phyloP scores from a whole-genome alignment of 805 yeast species.

The Torulaspora microellipsoides region DNA sequence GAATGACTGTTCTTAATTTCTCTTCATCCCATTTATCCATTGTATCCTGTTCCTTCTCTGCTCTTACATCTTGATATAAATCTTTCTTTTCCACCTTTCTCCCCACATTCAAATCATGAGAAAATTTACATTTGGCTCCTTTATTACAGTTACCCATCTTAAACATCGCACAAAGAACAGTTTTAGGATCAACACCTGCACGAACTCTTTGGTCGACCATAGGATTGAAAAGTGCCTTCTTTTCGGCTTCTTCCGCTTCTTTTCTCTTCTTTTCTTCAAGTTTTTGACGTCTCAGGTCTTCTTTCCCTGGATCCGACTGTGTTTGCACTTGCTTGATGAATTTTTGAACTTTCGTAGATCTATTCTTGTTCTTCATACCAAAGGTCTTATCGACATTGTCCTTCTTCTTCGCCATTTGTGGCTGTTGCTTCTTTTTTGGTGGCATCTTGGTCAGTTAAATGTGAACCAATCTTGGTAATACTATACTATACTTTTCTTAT shows the following conservation, averaged over 20 bases:
- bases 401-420: conserved; percentile 50
- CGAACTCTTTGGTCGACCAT: conserved; percentile 81
- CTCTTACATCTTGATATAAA: conserved; percentile 83
- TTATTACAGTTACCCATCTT: conserved; percentile 81
- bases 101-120: conserved; percentile 82
- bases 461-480: too few relatives aligned
- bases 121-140: conserved; percentile 81
- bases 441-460: conserved; percentile 47
- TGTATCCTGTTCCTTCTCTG: conserved; percentile 66
- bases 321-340: conserved; percentile 66
- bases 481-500: too few relatives aligned
- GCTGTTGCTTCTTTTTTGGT: conserved; percentile 54
- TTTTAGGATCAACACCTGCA: conserved; percentile 96
- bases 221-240: conserved; percentile 67
- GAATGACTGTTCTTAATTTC: conserved; percentile 78
- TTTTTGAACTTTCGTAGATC: conserved; percentile 83
- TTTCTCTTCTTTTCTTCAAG: conserved; percentile 84
- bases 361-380: conserved; percentile 93
- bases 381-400: conserved; percentile 87
- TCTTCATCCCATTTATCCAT: conserved; percentile 98
- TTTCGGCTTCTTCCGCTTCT: conserved; percentile 84
- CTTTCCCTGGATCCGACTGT: conserved; percentile 58
- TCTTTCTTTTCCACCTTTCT: conserved; percentile 88
- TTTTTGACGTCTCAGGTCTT: conserved; percentile 64
- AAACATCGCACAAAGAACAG: conserved; percentile 85